phyloP scores from a whole-genome alignment of 805 yeast genomes.

The Candida endomychidarum region DNA sequence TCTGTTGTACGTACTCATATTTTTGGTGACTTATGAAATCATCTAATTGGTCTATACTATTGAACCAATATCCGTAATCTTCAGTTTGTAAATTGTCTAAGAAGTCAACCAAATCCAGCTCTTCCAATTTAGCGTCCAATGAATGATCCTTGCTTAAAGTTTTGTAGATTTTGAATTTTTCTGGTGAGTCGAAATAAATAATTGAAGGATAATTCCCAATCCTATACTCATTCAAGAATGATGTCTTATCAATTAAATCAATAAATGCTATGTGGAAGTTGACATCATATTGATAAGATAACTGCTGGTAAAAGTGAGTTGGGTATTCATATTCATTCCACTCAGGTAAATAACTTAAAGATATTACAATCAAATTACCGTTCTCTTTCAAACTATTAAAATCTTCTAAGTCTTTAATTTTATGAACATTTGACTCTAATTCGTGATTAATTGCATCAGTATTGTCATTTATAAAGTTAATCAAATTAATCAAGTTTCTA shows the following conservation, averaged over 20 bases:
- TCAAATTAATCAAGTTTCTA: constrained; percentile 21
- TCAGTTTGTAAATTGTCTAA: constrained; percentile 17
- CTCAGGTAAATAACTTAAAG: constrained; percentile 22
- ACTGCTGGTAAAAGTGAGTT: constrained; percentile 32
- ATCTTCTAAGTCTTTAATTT: constrained; percentile 5
- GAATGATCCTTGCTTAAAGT: constrained; percentile 18
- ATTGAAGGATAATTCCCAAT: constrained; percentile 34
- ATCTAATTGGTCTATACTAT: constrained; percentile 16
- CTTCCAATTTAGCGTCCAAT: constrained; percentile 8
- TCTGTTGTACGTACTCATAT: constrained; percentile 5
- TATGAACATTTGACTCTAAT: constrained; percentile 19
- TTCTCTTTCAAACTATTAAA: constrained; percentile 4
- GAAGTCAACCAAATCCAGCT: constrained; percentile 11
- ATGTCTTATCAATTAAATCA: constrained; percentile 19
- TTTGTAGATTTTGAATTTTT: constrained; percentile 23
- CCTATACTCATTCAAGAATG: constrained; percentile 23
- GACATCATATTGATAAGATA: constrained; percentile 20
- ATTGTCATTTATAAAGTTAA: constrained; percentile 22
- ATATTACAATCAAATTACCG: constrained; percentile 25
- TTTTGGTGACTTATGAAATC: constrained; percentile 9
- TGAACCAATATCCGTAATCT: constrained; percentile 21
- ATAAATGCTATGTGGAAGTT: constrained; percentile 27
- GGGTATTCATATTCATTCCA: constrained; percentile 37
- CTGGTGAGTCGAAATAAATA: constrained; percentile 27
- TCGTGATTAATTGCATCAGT: constrained; percentile 21